Base-by-base conservation (phyloP, 2,329 filamentous ascomycete genomes). In the Epichloe baconii region DNA sequence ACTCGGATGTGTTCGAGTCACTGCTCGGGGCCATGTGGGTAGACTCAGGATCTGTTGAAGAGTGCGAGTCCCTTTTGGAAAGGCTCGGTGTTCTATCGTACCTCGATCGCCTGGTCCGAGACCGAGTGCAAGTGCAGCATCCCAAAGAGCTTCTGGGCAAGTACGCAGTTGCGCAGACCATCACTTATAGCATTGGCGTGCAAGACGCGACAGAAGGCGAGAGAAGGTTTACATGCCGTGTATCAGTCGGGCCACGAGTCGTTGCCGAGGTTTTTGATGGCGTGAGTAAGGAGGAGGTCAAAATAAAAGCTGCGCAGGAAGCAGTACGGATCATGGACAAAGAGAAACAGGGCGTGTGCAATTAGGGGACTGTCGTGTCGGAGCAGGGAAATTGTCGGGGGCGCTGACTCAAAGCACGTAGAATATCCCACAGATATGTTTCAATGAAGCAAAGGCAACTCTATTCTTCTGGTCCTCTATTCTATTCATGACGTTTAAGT, bases 11-110 rank as follows among this genome's bases (percentile, higher is more conserved):
- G 7, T 73, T 96, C 10, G 91, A 97, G 68, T 79, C 80, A 35
- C 64, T 94, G 0, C 66, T 97, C 0, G 91, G 87, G 0, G 90
- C 89, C 0, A 75, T 96, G 0, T 96, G 86, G 72, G 71, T 95
- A 19, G 93, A 97, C 64, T 86, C 75, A 0, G 85, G 85, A 0
- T 74, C 77, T 1, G 62, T 88, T 14, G 69, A 69, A 0, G 64
- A 63, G 0, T 94, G 88, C 59, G 70, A 75, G 47, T 60, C 49
- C 0, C 73, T 96, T 38, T 63, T 88, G 0, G 73, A 78, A 44
- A 68, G 71, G 0, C 68, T 88, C 3, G 88, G 88, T 0, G 71
- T 96, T 4, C 56, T 89, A 40, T 62, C 67, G 0, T 79, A 80
- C 56, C 65, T 95, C 52, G 68, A 77, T 0, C 74, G 82, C 2